Conservation (phyloP, 148 eudicot genomes). For the Rhododendron simsii region DNA sequence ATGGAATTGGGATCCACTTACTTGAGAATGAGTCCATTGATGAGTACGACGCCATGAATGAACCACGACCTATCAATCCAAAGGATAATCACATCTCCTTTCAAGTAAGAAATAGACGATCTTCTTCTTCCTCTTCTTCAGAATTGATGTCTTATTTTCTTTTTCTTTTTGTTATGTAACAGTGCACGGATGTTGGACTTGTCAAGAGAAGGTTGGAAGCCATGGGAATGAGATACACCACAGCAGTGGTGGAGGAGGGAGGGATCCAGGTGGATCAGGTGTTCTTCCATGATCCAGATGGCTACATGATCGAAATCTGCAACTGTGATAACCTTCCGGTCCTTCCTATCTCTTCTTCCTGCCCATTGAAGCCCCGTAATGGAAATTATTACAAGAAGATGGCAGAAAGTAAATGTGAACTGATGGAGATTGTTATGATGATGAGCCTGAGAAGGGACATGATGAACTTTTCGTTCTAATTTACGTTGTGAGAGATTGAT, state of each 20-base stretch:
- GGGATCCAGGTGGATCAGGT: slow-evolving; percentile 36
- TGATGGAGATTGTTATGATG: slow-evolving; percentile 29
- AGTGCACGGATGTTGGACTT: slow-evolving; percentile 27
- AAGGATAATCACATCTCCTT: slow-evolving; percentile 40
- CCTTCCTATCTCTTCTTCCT: slow-evolving; percentile 24
- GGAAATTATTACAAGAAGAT: slow-evolving; percentile 12
- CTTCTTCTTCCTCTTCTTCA: not conserved
- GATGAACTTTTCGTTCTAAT: slow-evolving; percentile 28
- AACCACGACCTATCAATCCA: slow-evolving; percentile 26
- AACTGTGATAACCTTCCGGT: slow-evolving; percentile 36
- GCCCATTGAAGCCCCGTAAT: slow-evolving; percentile 9
- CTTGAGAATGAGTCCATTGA: slow-evolving; percentile 23
- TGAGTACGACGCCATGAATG: slow-evolving; percentile 1
- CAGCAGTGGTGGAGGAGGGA: slow-evolving; percentile 25
- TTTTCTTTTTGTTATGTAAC: not conserved
- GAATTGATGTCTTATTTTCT: not conserved
- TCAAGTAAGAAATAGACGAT: slow-evolving; percentile 19
- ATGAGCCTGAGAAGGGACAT: slow-evolving; percentile 30
- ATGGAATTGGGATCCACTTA: slow-evolving; percentile 37
- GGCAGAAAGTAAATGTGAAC: slow-evolving; percentile 8
- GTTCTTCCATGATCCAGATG: slow-evolving; percentile 45
- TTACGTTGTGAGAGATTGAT: not conserved
- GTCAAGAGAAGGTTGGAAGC: slow-evolving; percentile 28
- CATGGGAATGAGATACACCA: slow-evolving; percentile 20
- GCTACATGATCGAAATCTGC: slow-evolving; percentile 39